Evolutionary conservation across 108 stramenopile genomes (phyloP).

Genomic region (Parietichytrium sp.): DNA sequence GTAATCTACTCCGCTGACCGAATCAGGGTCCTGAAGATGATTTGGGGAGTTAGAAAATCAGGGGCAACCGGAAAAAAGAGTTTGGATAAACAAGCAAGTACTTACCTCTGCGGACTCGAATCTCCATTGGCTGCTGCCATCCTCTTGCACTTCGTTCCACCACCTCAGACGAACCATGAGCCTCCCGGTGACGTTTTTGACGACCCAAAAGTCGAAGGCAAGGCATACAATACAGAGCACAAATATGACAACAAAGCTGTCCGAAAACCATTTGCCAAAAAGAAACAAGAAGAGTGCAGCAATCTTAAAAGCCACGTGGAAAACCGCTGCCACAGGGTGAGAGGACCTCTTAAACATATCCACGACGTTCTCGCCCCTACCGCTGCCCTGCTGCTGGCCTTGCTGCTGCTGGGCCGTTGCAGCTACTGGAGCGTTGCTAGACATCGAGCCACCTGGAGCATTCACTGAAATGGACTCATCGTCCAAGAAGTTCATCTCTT

Average conservation of each 20-base stretch:
- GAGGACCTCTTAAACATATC: neutral
- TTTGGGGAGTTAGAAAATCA: neutral
- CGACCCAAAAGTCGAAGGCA: conserved; percentile 70
- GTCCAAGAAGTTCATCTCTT: too few relatives aligned
- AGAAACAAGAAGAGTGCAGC: conserved; percentile 60
- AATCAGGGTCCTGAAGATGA: neutral
- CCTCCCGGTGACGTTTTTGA: conserved; percentile 63
- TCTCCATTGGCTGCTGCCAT: conserved; percentile 61
- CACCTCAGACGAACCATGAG: conserved; percentile 63
- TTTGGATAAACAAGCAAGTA: neutral
- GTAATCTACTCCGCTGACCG: conserved; percentile 49
- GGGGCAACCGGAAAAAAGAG: neutral
- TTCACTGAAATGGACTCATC: too few relatives aligned
- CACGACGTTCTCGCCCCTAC: neutral
- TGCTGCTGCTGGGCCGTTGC: too few relatives aligned
- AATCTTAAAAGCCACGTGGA: conserved; percentile 35
- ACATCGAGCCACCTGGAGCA: too few relatives aligned
- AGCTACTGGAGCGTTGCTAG: too few relatives aligned
- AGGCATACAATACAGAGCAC: conserved; percentile 60
- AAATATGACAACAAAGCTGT: conserved; percentile 53
- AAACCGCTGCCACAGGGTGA: neutral
- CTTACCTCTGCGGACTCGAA: too few relatives aligned
- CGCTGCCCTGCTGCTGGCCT: too few relatives aligned
- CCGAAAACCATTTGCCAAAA: conserved; percentile 47
- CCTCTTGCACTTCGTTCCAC: conserved; percentile 63